Base-by-base conservation (phyloP, 139 green algal genomes). In the Chlamydomonas eustigma region DNA sequence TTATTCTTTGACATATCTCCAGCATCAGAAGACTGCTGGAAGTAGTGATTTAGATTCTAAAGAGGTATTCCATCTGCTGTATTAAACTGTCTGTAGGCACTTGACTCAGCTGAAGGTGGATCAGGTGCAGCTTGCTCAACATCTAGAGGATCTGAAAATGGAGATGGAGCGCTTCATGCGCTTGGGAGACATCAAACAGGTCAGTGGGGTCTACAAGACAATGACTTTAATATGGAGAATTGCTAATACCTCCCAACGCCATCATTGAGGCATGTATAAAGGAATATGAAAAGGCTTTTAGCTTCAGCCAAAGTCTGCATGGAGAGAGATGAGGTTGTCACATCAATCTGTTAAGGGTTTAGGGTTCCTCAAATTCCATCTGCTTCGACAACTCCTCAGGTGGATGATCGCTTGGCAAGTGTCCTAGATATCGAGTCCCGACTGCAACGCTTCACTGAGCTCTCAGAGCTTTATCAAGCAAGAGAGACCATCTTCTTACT, bases 401-500 rank as follows among this genome's bases (percentile, higher is more conserved):
- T 93, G 51, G 88, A 93, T 76, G 87, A 92, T 65, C 83, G 90
- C 24, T 58, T 90, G 31, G 76, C 77, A 12, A 79, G 39, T 1
- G 82, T 87, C 34, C 74, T 88, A 64, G 90, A 93, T 77, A 82
- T 92, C 3, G 84, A 93, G 77, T 33, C 50, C 24, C 79, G 84
- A 1, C 76, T 90, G 33, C 66, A 79, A 24, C 39, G 76, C 32
- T 72, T 77, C 37, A 24, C 69, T 39, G 70, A 86, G 51, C 77
- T 84, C 58, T 76, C 80, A 28, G 90, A 91, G n/a, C 79, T 92
- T 39, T 93, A 93, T 82, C 78, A 82, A 64, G 70, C 76, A 8
- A 81, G 88, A 36, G 89, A 95, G 79, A 73, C 83, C 37, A 91
- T 95, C 79, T 95, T 95, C 64, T 76, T 78, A 12, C 73, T 90